phyloP scores from a whole-genome alignment of 2,329 filamentous ascomycete genomes.

The Hypoxylon sp. region DNA sequence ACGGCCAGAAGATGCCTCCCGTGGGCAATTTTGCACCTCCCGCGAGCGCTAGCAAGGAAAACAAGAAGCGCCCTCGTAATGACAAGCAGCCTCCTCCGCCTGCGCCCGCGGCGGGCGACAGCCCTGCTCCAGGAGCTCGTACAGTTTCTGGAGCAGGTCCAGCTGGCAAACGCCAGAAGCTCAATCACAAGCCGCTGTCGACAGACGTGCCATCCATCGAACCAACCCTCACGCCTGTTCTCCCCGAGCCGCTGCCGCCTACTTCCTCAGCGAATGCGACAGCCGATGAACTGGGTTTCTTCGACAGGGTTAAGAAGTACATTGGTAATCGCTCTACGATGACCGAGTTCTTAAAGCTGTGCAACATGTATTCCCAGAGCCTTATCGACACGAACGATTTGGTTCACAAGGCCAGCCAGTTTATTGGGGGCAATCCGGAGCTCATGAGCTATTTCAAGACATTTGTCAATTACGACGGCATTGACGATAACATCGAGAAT shows the following conservation, averaged over 20 bases:
- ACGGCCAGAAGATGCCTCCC: conserved; percentile 84
- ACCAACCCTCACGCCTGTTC: conserved; percentile 85
- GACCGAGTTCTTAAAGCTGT: conserved; percentile 95
- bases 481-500: conserved; percentile 82
- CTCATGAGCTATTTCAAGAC: conserved; percentile 88
- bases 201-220: conserved; percentile 72
- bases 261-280: conserved; percentile 75
- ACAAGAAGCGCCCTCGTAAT: conserved; percentile 80
- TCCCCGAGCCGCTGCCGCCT: conserved; percentile 86
- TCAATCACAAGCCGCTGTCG: conserved; percentile 71
- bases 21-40: conserved; percentile 92
- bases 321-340: conserved; percentile 91
- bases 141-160: conserved; percentile 48
- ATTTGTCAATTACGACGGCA: conserved; percentile 80
- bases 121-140: conserved; percentile 50
- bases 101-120: conserved; percentile 54
- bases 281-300: conserved; percentile 89
- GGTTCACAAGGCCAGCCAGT: conserved; percentile 81
- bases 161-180: conserved; percentile 73
- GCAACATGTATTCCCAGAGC: conserved; percentile 93
- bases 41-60: conserved; percentile 83
- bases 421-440: conserved; percentile 88
- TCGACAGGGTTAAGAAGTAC: conserved; percentile 95
- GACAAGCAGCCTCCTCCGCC: conserved; percentile 62
- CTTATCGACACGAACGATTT: conserved; percentile 87